Base-by-base conservation (phyloP, 164 flowering plant species). In the Cinnamomum chago region DNA sequence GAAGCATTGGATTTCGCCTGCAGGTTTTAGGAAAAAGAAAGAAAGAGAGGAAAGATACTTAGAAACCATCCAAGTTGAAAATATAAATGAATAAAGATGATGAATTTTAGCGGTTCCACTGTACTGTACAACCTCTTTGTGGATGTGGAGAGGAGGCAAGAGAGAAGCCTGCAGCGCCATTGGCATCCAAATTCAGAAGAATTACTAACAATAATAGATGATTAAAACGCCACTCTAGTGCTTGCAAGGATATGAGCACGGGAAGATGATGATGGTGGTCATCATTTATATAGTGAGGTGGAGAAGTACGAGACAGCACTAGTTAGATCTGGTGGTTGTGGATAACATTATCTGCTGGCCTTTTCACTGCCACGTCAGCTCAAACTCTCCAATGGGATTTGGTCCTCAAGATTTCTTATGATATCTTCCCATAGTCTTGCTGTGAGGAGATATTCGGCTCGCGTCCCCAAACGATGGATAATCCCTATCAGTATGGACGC, bases 111-210 rank as follows among this genome's bases (percentile, higher is more conserved):
- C 70, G 47, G 10, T 30, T 5, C 23, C 10, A 7, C 10, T 40
- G 1, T 40, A 1, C 5, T 6, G 76, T 23, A 62, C 73, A 30
- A 89, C 95, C 92, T 90, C 95, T 77, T 88, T 90, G 75, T 81
- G 86, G 35, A 87, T 28, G 47, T 88, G 77, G 77, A 90, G 78
- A 65, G 93, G 81, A 23, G 94, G 84, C 68, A 90, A 83, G 80
- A 90, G 68, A 62, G 94, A 82, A 80, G 94, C 95, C 72, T 88
- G 97, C 17, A 91, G 89, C 75, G 98, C 98, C 98, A 93, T 90
- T 58, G 52, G 22, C 30, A 22, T 30, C 23, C 28, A 23, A 23
- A 23, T 64, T 24, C 5, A 25, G 15, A 20, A 30, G 35, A 30
- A 30, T 30, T 30, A 30, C 33, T 2, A 2, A 58, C 6, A 58